phyloP scores from a whole-genome alignment of 129 eudicot species.

The Pittosporum tobira region DNA sequence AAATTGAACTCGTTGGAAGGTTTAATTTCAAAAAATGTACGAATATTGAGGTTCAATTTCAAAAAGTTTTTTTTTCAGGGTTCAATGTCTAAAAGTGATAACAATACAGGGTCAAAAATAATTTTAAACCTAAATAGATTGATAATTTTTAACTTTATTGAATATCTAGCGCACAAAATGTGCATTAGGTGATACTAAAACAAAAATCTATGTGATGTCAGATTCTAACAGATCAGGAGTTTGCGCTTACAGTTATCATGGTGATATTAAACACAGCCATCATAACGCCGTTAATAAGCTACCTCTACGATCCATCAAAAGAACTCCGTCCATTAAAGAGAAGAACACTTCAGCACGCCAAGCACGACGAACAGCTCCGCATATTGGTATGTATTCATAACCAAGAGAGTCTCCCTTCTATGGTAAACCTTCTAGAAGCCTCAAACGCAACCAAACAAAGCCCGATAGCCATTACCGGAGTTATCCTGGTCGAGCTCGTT shows the following conservation, averaged over 20 bases:
- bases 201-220: too few species aligned
- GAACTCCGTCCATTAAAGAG: slow-evolving; percentile 10
- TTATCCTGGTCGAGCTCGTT: slow-evolving; percentile 32
- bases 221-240: slow-evolving; percentile 25
- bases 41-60: too few species aligned
- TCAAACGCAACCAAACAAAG: slow-evolving; percentile 24
- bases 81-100: too few species aligned
- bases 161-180: too few species aligned
- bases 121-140: too few species aligned
- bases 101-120: too few species aligned
- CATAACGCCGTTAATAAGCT: slow-evolving; percentile 26
- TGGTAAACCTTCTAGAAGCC: slow-evolving; percentile 34
- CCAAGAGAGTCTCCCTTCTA: slow-evolving; percentile 26
- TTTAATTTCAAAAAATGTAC: too few species aligned
- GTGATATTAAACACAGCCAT: slow-evolving; percentile 22
- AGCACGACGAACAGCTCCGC: slow-evolving; percentile 25
- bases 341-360: slow-evolving; percentile 35
- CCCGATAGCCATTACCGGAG: slow-evolving; percentile 22
- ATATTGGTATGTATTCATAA: slow-evolving; percentile 32
- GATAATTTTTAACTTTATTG: too few species aligned
- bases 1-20: too few species aligned
- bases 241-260: slow-evolving; percentile 22
- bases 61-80: too few species aligned
- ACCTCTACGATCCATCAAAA: slow-evolving; percentile 28
- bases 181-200: too few species aligned